Conservation (phyloP, 2,329 filamentous ascomycete genomes). For the Penicillium polonicum region DNA sequence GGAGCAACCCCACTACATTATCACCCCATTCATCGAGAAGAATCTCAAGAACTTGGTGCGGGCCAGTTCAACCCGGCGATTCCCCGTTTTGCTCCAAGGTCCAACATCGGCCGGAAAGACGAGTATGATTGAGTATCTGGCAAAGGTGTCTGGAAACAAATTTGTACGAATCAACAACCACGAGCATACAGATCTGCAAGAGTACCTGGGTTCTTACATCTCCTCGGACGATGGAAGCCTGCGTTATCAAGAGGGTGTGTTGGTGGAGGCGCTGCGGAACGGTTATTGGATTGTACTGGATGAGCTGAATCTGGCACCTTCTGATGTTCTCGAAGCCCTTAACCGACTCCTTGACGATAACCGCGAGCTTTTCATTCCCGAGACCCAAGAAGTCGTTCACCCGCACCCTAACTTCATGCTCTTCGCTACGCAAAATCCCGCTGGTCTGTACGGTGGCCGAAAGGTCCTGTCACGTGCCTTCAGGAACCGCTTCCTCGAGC, state of each 20-base stretch:
- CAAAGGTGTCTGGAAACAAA: conserved; percentile 93
- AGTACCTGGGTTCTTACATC: conserved; percentile 93
- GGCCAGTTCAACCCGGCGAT: conserved; percentile 85
- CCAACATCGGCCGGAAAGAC: conserved; percentile 98
- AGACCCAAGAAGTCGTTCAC: conserved; percentile 90
- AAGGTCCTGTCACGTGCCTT: conserved; percentile 94
- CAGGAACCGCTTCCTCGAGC: conserved; percentile 91
- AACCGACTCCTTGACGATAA: conserved; percentile 97
- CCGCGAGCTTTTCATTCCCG: conserved; percentile 88
- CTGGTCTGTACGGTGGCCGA: conserved; percentile 89
- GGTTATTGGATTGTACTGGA: conserved; percentile 98
- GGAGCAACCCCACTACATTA: conserved; percentile 86
- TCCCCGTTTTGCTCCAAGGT: conserved; percentile 92
- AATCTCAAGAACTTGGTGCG: conserved; percentile 94
- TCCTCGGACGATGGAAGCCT: conserved; percentile 82
- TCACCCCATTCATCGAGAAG: conserved; percentile 89
- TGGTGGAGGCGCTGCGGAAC: conserved; percentile 87
- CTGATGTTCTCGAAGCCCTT: conserved; percentile 91
- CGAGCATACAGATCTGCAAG: conserved; percentile 96
- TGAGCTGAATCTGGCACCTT: conserved; percentile 93
- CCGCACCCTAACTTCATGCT: conserved; percentile 96
- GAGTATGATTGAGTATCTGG: conserved; percentile 98
- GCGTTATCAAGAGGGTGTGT: conserved; percentile 85
- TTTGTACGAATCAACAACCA: conserved; percentile 99
- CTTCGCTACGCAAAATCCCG: conserved; percentile 96